Base-by-base conservation (phyloP, 257 asterid species). In the Henckelia pumila region DNA sequence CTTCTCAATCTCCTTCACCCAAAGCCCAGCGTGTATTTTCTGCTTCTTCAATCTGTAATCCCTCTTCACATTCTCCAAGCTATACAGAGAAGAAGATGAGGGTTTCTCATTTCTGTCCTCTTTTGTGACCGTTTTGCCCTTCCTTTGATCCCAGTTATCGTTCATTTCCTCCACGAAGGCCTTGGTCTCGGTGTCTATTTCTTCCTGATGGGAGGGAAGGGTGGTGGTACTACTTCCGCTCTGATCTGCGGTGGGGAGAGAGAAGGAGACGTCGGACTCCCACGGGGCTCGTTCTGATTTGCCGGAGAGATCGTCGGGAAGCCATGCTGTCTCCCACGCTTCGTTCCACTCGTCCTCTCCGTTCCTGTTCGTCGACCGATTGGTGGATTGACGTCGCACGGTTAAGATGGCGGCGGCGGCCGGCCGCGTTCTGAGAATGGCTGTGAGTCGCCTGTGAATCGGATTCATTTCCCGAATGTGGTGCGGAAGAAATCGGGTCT, bases 111-210 rank as follows among this genome's bases (percentile, higher is more conserved):
- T 52, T 23, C 28, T 30, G 21, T 72, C 66, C 24, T 67, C 81
- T 40, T 73, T 74, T 59, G 50, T 72, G 22, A 44, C 82, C 68
- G 80, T 71, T 74, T 88, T 88, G 47, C 95, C 96, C 81, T 86
- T 93, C 79, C 97, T 82, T 49, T 86, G 96, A 3, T 93, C 95
- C 97, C 97, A 93, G 57, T 89, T 93, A 56, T 93, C 99, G 66
- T 84, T 82, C 97, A 90, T 93, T 33, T 93, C 98, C 84, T 86
- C 96, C 71, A 93, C 95, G 71, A 93, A 93, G 6, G 96, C 98
- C 77, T 80, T 79, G 8, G 97, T 93, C 65, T 89, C 92, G 21
- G 86, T 56, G 61, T 93, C 96, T 6, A 86, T 68, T 47, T 78
- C 88, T 16, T 63, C 81, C 49, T 70, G 49, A 20, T 56, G 65